Evolutionary conservation across 2,329 filamentous ascomycete genomes (phyloP).

Genomic region (Beauveria sp.): DNA sequence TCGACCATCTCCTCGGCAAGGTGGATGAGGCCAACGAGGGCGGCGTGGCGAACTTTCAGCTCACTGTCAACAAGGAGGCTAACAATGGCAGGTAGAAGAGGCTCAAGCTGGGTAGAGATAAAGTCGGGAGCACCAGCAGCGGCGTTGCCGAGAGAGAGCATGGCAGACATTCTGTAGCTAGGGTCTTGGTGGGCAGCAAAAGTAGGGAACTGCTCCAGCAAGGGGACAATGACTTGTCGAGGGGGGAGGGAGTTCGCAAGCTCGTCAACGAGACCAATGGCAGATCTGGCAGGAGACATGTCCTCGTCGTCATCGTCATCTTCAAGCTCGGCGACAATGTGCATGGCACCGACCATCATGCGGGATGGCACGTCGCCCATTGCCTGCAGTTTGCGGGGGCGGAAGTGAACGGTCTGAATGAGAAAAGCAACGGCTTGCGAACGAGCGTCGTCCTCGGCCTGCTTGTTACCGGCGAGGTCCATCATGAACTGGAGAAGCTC

Average conservation of each 20-base stretch:
- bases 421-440: constrained; percentile 90
- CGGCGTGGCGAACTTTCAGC: constrained; percentile 74
- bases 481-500: constrained; percentile 93
- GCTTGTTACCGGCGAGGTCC: constrained; percentile 68
- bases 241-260: constrained; percentile 83
- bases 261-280: constrained; percentile 80
- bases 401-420: constrained; percentile 83
- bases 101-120: constrained; percentile 82
- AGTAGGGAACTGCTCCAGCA: constrained; percentile 76
- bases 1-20: constrained; percentile 90
- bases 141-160: constrained; percentile 85
- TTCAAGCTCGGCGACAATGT: constrained; percentile 84
- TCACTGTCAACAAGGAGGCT: constrained; percentile 79
- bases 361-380: constrained; percentile 77
- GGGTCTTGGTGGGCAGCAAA: constrained; percentile 71
- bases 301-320: constrained; percentile 72
- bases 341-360: constrained; percentile 78
- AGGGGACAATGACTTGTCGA: constrained; percentile 86
- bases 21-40: constrained; percentile 79
- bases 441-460: constrained; percentile 75
- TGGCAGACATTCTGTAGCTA: constrained; percentile 79
- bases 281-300: constrained; percentile 70
- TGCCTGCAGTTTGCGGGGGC: constrained; percentile 90
- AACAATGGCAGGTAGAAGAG: constrained; percentile 78
- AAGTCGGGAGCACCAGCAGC: constrained; percentile 97